Base-by-base conservation (phyloP, 352 stramenopile genomes). In the Phytophthora fragariaefolia region DNA sequence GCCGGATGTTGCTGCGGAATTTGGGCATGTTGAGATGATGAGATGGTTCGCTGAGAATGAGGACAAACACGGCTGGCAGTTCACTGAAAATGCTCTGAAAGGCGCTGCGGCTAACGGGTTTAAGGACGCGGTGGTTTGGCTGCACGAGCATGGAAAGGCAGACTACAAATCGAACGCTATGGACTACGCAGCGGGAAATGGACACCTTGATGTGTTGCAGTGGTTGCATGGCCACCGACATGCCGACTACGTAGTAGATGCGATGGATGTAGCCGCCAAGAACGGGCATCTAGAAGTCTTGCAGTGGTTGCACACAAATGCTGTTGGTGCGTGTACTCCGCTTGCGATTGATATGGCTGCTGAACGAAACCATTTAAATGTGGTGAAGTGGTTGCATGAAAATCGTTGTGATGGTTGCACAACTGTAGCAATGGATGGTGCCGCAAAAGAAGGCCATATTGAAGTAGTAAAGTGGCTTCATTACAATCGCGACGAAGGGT, bases 391-490 rank as follows among this genome's bases (percentile, higher is more conserved):
- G 54, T 17, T 70, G 34, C 48, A 65, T n/a, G 38, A 49, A 46
- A 50, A 50, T 38, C 36, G 17, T 20, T 7, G 12, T 12, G 53
- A 46, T 40, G 45, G 34, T 9, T 57, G 52, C 9, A 69, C 34
- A 13, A 50, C 47, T 5, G 18, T 56, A 6, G 47, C 62, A 15
- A 60, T 70, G 62, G 43, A 70, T 27, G 32, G 23, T 42, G 38
- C 53, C 28, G 47, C 46, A 24, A 50, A 58, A 28, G 36, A 26
- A n/a, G 53, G 54, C 6, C 38, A 45, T 23, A 15, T 65, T 36
- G 54, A 59, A 7, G 47, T 70, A 36, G 46, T 65, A 24, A 65
- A 50, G 28, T 65, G 42, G 49, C 54, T 70, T 5, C 42, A 68
- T 28, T 32, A 50, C 17, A 43, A 70, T 30, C 38, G 48, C 28